phyloP scores from a whole-genome alignment of 805 yeast genomes.

The Wickerhamiella galacta region DNA sequence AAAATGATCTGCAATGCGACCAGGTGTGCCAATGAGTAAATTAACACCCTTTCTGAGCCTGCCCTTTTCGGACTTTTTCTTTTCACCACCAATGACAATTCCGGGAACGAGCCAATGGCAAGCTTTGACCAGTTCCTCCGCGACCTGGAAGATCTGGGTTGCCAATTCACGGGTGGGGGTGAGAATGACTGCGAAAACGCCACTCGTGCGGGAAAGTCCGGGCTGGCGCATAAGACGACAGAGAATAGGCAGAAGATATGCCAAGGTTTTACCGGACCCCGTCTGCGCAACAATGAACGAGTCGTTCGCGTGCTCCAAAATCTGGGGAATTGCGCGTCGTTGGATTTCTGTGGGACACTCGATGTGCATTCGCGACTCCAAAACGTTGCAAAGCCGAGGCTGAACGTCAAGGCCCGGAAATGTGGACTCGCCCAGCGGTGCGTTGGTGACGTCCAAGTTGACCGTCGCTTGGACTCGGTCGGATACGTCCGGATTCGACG shows the following conservation, averaged over 20 bases:
- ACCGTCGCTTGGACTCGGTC: constrained; percentile 11
- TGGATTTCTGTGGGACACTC: constrained; percentile 71
- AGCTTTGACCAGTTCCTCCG: constrained; percentile 54
- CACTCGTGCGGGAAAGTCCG: constrained; percentile 42
- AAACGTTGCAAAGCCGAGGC: constrained; percentile 33
- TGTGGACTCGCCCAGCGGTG: constrained; percentile 56
- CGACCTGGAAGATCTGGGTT: constrained; percentile 67
- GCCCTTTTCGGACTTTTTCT: constrained; percentile 93
- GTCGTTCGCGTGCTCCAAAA: constrained; percentile 36
- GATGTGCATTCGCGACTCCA: constrained; percentile 36
- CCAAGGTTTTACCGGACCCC: constrained; percentile 92
- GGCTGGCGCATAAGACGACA: constrained; percentile 46
- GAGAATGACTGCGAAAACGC: constrained; percentile 74
- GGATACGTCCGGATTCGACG: constrained; percentile 40
- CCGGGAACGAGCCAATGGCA: constrained; percentile 90
- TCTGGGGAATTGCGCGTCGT: constrained; percentile 54
- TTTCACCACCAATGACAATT: constrained; percentile 93
- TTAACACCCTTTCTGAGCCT: constrained; percentile 90
- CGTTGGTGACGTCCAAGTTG: constrained; percentile 52
- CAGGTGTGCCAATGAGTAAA: constrained; percentile 94
- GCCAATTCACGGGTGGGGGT: constrained; percentile 96
- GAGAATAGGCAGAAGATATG: constrained; percentile 72
- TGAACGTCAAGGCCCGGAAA: constrained; percentile 60
- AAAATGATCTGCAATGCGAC: constrained; percentile 85
- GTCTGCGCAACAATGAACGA: constrained; percentile 91